These are phyloP conservation scores for Blastobotrys apis DNA, from an alignment of 1,139 yeast genomes.

Conservation along the genomic window DNA sequence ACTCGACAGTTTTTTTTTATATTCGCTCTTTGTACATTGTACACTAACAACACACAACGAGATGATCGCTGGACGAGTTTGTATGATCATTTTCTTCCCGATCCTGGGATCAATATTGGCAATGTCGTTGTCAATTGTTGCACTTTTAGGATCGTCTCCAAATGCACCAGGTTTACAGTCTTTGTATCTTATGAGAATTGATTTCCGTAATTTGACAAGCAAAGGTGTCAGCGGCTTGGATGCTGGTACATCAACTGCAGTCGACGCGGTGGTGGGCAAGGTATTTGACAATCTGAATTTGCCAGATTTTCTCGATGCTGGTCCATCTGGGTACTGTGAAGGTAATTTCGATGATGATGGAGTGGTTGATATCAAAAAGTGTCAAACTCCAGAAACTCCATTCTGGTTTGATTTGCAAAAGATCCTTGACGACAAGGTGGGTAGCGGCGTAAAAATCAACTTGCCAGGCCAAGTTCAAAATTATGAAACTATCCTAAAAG, in stretches of 20 bases:
- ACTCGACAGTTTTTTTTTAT: not conserved
- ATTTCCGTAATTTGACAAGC: constrained; percentile 33
- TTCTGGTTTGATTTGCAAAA: constrained; percentile 60
- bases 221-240: constrained; percentile 20
- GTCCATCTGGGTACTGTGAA: constrained; percentile 72
- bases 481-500: constrained; percentile 37
- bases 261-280: constrained; percentile 14
- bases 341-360: constrained; percentile 36
- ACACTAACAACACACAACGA: not conserved
- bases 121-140: constrained; percentile 38
- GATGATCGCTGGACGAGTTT: constrained; percentile 32
- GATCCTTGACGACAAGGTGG: constrained; percentile 44
- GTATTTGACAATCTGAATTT: constrained; percentile 43
- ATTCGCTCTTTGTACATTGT: not conserved
- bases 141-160: constrained; percentile 41
- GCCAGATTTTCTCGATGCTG: constrained; percentile 57
- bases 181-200: constrained; percentile 42
- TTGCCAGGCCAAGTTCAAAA: constrained; percentile 36
- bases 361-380: constrained; percentile 36
- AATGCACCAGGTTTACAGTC: constrained; percentile 36
- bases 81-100: constrained; percentile 39
- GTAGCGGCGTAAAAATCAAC: constrained; percentile 25
- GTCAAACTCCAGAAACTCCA: constrained; percentile 40
- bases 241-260: not conserved
- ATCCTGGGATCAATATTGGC: constrained; percentile 39